A percentile compares a stretch with the other conserved stretches of the same genome.
Evolutionary conservation across 345 rosid species (phyloP).

Genomic region (Boechera retrofracta): DNA sequence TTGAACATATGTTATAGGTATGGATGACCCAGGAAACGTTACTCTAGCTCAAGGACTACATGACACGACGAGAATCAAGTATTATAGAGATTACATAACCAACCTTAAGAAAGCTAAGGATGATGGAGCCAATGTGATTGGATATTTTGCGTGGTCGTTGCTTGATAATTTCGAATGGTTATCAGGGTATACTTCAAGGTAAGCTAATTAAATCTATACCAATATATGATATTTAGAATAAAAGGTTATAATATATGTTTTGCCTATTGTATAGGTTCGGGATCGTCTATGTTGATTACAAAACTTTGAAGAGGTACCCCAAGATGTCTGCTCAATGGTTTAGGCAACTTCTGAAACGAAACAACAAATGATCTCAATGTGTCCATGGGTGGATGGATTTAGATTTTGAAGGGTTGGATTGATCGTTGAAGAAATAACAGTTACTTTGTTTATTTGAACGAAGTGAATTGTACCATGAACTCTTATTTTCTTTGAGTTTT

Average conservation of each 20-base stretch:
- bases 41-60: conserved; percentile 70
- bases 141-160: conserved; percentile 97
- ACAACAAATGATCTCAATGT: conserved; percentile 35
- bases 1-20: conserved; percentile 53
- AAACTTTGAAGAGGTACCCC: conserved; percentile 75
- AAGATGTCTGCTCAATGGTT: conserved; percentile 98
- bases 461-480: conserved; percentile 7
- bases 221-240: not conserved
- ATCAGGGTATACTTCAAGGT: conserved; percentile 87
- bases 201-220: not conserved
- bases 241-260: not conserved
- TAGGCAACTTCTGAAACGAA: conserved; percentile 58
- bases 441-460: conserved; percentile 16
- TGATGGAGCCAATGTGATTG: conserved; percentile 80
- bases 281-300: conserved; percentile 82
- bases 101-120: conserved; percentile 85
- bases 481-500: not conserved
- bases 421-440: conserved; percentile 21
- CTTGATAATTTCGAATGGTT: conserved; percentile 97
- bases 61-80: conserved; percentile 80
- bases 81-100: conserved; percentile 69
- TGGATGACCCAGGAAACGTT: conserved; percentile 91
- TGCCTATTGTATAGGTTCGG: conserved; percentile 55
- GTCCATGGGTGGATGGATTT: not conserved
- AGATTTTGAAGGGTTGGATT: not conserved